These are phyloP conservation scores for Aureobasidium vineae DNA, from an alignment of 2,329 filamentous ascomycete genomes.

Conservation along the genomic window DNA sequence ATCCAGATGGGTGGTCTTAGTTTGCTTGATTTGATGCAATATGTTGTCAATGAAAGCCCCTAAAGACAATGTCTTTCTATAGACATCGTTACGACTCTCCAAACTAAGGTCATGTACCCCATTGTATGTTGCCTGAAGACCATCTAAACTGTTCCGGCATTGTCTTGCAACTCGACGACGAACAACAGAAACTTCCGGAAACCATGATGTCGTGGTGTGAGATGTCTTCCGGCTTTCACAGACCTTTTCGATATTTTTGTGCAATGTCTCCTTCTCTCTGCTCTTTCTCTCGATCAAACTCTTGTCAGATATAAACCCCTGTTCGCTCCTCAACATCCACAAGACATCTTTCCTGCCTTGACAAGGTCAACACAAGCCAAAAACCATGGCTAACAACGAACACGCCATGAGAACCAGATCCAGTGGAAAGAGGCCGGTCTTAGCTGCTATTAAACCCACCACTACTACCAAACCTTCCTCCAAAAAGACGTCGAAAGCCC, in stretches of 20 bases:
- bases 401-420: neutral
- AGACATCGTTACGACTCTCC: too few species aligned
- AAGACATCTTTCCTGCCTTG: neutral
- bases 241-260: neutral
- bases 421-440: neutral
- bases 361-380: neutral
- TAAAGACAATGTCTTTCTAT: too few species aligned
- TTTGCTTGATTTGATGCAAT: too few species aligned
- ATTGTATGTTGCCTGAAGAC: too few species aligned
- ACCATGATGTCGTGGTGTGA: too few species aligned
- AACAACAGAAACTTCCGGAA: neutral
- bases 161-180: neutral
- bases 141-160: neutral
- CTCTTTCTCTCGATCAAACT: neutral
- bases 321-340: neutral
- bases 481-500: neutral
- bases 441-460: too few species aligned
- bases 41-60: too few species aligned
- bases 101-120: too few species aligned
- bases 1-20: too few species aligned
- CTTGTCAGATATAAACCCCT: neutral
- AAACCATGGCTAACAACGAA: neutral
- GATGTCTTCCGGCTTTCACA: neutral
- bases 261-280: neutral
- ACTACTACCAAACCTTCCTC: neutral